phyloP scores from a whole-genome alignment of 345 rosid genomes.

The Syzygium aqueum region DNA sequence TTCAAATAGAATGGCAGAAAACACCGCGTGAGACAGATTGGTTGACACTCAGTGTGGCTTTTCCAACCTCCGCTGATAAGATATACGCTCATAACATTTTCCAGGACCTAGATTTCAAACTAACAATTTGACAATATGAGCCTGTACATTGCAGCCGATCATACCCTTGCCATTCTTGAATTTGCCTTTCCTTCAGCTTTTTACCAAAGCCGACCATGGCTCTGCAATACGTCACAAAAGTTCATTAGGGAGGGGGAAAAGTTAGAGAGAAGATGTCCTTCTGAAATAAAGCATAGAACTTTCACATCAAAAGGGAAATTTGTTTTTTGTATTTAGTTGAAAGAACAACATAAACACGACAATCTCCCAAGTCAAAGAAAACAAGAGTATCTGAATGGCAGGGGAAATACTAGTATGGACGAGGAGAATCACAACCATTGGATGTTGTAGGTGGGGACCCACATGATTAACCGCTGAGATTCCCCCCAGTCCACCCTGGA shows the following conservation, averaged over 20 bases:
- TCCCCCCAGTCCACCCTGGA: neutral
- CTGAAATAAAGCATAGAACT: neutral
- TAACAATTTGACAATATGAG: neutral
- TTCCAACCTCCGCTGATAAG: neutral
- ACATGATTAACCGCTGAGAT: neutral
- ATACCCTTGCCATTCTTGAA: constrained; percentile 88
- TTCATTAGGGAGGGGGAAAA: neutral
- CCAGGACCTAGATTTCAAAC: neutral
- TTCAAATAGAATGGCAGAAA: neutral
- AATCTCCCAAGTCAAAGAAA: neutral
- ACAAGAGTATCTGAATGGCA: neutral
- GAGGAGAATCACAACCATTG: neutral
- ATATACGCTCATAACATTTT: neutral
- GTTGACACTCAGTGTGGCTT: neutral
- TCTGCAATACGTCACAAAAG: constrained; percentile 8
- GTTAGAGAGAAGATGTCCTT: neutral
- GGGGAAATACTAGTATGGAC: neutral
- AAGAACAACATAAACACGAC: neutral
- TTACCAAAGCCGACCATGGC: constrained; percentile 95
- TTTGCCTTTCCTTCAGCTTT: constrained; percentile 72
- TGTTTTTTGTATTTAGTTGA: neutral
- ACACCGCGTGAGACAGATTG: neutral
- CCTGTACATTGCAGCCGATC: neutral
- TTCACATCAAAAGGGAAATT: neutral
- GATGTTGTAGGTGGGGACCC: neutral